phyloP scores from a whole-genome alignment of 306 rosid genomes.

The Lathyrus tuberosus region DNA sequence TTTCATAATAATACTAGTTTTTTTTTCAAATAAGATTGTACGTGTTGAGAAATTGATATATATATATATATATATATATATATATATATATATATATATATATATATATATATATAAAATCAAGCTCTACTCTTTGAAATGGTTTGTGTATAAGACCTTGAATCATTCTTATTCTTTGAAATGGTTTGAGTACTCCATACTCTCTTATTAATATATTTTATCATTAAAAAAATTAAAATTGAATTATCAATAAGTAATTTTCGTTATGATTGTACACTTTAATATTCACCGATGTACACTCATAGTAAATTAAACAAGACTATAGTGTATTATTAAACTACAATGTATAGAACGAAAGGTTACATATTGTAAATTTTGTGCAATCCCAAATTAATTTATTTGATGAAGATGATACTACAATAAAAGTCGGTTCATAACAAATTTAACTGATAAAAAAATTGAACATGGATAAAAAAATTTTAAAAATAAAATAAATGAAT shows the following conservation, averaged over 20 bases:
- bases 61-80: too few species aligned
- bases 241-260: neutral
- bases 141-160: too few species aligned
- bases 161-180: too few species aligned
- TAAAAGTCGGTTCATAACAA: conserved; percentile 4
- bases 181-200: too few species aligned
- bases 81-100: too few species aligned
- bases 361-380: neutral
- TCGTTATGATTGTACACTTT: neutral
- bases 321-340: neutral
- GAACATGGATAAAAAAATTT: neutral
- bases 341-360: neutral
- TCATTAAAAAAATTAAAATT: too few species aligned
- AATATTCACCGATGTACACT: neutral
- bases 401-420: conserved; percentile 19
- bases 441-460: neutral
- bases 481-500: neutral
- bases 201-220: too few species aligned
- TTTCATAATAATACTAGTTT: too few species aligned
- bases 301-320: neutral
- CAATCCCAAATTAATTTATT: conserved; percentile 12
- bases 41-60: too few species aligned
- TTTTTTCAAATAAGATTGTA: too few species aligned
- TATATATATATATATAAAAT: too few species aligned
- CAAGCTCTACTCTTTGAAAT: too few species aligned